phyloP scores from a whole-genome alignment of 305 asterid species.

The Petunia hybrid region DNA sequence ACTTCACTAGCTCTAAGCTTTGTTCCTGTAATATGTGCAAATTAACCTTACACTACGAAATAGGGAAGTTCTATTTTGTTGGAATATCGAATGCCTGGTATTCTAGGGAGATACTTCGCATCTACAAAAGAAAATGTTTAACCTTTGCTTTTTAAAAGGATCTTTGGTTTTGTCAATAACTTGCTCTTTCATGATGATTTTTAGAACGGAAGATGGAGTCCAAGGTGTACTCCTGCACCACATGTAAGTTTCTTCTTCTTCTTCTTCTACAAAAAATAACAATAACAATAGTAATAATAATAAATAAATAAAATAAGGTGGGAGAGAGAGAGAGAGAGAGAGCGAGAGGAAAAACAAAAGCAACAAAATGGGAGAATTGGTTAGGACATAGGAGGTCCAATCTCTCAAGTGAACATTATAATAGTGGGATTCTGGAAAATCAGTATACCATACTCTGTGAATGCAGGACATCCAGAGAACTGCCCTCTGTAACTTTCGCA shows the following conservation, averaged over 20 bases:
- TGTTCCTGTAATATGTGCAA: neutral
- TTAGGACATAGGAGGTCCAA: neutral
- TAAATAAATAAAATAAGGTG: too few species aligned
- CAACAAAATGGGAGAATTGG: neutral
- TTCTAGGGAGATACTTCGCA: neutral
- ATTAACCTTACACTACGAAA: neutral
- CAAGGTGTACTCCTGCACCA: constrained; percentile 92
- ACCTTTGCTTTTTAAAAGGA: neutral
- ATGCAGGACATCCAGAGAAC: constrained; percentile 78
- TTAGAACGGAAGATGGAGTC: constrained; percentile 69
- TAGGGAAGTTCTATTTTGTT: constrained; percentile 15
- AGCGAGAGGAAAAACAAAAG: constrained; percentile 16
- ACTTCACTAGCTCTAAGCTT: constrained; percentile 13
- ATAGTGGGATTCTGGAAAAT: neutral
- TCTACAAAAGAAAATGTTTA: neutral
- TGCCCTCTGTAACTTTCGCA: constrained; percentile 84
- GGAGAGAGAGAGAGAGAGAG: neutral
- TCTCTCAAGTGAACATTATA: constrained; percentile 21
- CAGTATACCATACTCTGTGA: constrained; percentile 5
- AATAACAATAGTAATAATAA: too few species aligned
- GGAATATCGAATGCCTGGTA: constrained; percentile 15
- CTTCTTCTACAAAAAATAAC: neutral
- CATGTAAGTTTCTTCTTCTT: constrained; percentile 61
- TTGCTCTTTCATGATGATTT: constrained; percentile 16
- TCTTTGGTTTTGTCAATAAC: constrained; percentile 18